Evolutionary conservation across 2,329 filamentous ascomycete genomes (phyloP), one percentile per base, ranked within the genome.

Genomic region (Xylariaceae sp.): DNA sequence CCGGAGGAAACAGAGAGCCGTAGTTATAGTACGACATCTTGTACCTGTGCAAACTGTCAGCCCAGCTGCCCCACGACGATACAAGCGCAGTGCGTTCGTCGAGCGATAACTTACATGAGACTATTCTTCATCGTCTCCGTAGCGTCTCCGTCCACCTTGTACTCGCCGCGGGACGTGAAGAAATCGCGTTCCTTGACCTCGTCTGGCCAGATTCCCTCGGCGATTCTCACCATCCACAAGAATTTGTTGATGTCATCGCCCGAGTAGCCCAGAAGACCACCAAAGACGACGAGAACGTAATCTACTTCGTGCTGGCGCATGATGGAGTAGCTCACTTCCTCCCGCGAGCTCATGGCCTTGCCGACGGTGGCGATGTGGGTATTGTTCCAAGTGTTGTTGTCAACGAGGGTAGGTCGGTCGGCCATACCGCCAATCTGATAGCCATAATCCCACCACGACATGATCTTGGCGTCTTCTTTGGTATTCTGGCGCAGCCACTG

Each of bases 1-100:
- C 94, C 2, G 87, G 81, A 42, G 92, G 93, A 82, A 97, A 99
- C 57, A 99, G 84, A 43, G 81, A 76, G 73, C 93, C 83, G 79
- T 89, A 99, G 81, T 97, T 97, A 83, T 99, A 89, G 82, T 99
- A 99, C 18, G 91, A 97, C 92, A 99, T 97, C 82, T 99, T 99
- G 84, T 99, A 99, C 90, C 92, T 96, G 60, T 59, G 22, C 45
- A 65, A 72, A 55, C 71, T 67, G 34, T 39, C 42, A 53, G 48
- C 18, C 28, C 31, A 17, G 36, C 34, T 31, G 16, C 16, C 9
- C 34, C 34, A 13, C 13, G 16, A 38, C 34, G 13, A 38, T 14
- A 4, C 34, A 13, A 12, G 42, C 10, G 34, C 18, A 31, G 12
- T 17, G 48, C 12, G 19, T 33, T 14, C 7, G n/a, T 31, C 12